Evolutionary conservation across 441 rosid species (phyloP), one percentile per base, ranked within the genome.

Genomic region (Bruguiera hainesii): DNA sequence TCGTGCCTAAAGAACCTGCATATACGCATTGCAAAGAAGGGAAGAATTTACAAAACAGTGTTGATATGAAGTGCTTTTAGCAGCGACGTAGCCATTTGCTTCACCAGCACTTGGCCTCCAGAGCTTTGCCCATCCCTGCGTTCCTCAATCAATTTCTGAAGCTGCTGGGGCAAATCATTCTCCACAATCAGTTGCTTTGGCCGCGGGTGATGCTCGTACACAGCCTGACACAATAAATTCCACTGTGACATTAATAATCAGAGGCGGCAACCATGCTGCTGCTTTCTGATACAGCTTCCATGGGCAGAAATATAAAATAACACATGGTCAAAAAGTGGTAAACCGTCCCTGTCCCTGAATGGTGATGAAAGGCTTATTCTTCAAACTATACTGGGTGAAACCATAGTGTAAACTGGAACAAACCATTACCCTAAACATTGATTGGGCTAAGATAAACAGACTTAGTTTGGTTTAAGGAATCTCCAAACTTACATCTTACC

Each of bases 121-220:
- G 89, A 92, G 57, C 95, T 84, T 68, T 90, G 98, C 61, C 98
- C 98, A 35, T 89, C 97, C 61, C 99, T 81, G 7, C 99, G 91
- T 78, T 96, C 99, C 77, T 92, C 99, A 0, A 96, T 95, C 68
- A 95, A 28, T 70, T 90, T 92, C 80, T 89, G 78, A 63, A 95
- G 88, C 62, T 90, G 90, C 68, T 82, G 89, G 19, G 98, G 99
- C 29, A 95, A 83, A 76, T 95, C 84, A 59, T 95, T 95, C 88
- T 95, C 99, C 76, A 95, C 95, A 1, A 95, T 95, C 84, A 95
- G 76, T 76, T 95, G 98, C 76, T 95, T 95, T 29, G 99, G 99
- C 56, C 91, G 85, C 6, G 98, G 99, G 70, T 95, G 98, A 78
- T 92, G 97, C 88, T 95, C 99, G 29, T 95, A 95, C 20, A 95